Evolutionary conservation across 495 filamentous ascomycete species (phyloP).

Genomic region (Neurospora tetrasperma): DNA sequence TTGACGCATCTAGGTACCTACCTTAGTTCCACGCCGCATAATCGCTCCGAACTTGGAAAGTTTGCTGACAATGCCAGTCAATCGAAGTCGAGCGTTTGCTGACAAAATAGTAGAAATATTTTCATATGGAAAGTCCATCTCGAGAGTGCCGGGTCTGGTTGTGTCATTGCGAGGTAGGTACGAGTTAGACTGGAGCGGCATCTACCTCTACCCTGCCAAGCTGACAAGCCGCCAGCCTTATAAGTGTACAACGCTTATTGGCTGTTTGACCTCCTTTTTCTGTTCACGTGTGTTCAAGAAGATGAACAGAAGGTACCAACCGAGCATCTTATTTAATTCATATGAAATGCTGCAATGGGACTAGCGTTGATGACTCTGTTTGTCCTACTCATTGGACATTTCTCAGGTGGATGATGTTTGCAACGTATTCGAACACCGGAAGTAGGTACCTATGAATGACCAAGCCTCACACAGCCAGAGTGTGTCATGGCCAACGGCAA

Average conservation of each 20-base stretch:
- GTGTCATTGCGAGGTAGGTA: not conserved
- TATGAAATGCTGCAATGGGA: not conserved
- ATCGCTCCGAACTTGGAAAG: not conserved
- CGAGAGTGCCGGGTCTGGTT: not conserved
- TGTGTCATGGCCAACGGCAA: not conserved
- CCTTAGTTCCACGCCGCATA: not conserved
- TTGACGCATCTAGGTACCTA: too few relatives aligned
- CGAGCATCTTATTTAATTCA: not conserved
- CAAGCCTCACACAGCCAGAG: not conserved
- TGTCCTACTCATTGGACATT: not conserved
- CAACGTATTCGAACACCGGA: not conserved
- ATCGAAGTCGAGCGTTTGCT: not conserved
- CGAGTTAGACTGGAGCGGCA: not conserved
- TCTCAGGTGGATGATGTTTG: not conserved
- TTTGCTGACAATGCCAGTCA: not conserved
- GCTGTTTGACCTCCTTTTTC: not conserved
- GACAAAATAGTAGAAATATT: too few relatives aligned
- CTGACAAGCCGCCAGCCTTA: not conserved
- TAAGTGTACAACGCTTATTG: not conserved
- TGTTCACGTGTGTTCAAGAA: too few relatives aligned
- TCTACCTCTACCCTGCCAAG: not conserved
- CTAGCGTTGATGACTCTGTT: not conserved
- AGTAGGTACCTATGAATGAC: not conserved
- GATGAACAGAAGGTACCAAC: not conserved
- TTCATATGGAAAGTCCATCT: not conserved